Evolutionary conservation across 176 grass and related monocot species (phyloP), one percentile per base, ranked within the genome.

Genomic region (Carex parvula): DNA sequence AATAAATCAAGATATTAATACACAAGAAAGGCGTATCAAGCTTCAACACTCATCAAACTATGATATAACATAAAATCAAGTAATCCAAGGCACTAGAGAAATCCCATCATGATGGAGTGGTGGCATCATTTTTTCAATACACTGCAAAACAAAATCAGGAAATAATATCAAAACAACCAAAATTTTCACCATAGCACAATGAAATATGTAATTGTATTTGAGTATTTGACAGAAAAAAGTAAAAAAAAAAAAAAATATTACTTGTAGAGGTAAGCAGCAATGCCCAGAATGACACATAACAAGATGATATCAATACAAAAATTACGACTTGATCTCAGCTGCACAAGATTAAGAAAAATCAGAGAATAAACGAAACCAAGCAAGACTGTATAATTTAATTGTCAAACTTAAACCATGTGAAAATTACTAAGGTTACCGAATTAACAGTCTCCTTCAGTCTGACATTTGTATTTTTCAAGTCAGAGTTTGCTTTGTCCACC

Each of bases 391-490:
- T 21, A 75, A 68, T 75, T 8, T 18, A 67, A 2, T 79, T 24
- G 29, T 79, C 41, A 15, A 70, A 54, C 3, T 50, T 4, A 15
- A 57, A 73, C 70, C 22, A 35, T 54, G 15, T 75, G 4, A 79
- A 18, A 81, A 81, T 4, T 80, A 70, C 26, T 29, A 15, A 30
- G 79, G 72, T 59, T 66, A 91, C 92, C 86, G 24, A 85, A 66
- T 89, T 90, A 44, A 98, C 83, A 24, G 24, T 93, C 15, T 93
- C 84, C 89, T 95, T 98, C 21, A 95, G 87, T 64, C 91, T 98
- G 48, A 93, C 91, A 85, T 98, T 98, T 32, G 93, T 93, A 89
- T 79, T 92, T 59, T 76, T 95, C n/a, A 98, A 87, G 75, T 98
- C 96, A 15, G 84, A 77, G 70, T 60, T 95, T 46, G 91, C 85